Evolutionary conservation across 805 yeast genomes (phyloP), one percentile per base, ranked within the genome.

Genomic region (Sugiyamaella lignohabitans): DNA sequence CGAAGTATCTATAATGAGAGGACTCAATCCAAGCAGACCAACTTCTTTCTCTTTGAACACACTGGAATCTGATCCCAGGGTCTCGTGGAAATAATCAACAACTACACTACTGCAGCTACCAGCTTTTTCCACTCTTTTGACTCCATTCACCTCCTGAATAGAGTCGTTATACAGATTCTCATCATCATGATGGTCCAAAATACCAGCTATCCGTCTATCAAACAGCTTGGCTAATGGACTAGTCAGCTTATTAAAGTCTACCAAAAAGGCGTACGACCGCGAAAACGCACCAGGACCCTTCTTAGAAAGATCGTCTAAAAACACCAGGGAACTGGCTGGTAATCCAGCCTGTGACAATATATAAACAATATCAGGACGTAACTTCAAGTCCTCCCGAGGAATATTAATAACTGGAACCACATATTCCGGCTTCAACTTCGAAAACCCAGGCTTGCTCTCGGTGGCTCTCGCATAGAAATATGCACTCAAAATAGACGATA

Each of bases 101-200:
- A 91, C 85, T 43, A 88, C 67, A 14, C 87, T 73, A 3, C 87
- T 75, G 62, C 96, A 88, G 50, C 96, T 85, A 0, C 97, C 98
- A 40, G 77, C 67, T 2, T 71, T 65, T 38, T 67, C 63, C 39
- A 89, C 70, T 2, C 83, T 65, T 45, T 93, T 65, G 0, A 96
- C 96, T 1, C 60, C 57, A 16, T 48, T 43, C 17, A 38, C 42
- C 14, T 27, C 34, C 2, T 52, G 51, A 8, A 58, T 44, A 0
- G 79, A 79, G 38, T 76, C 68, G 16, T 53, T 32, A 53, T 70
- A 78, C 5, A 65, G 62, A 0, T 67, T 67, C 52, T 81, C 84
- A 57, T 89, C 96, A 16, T 73, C 83, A 61, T 91, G 98, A 61
- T 91, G 98, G 61, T 91, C 98, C 21, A 93, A 76, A 4, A 93